Base-by-base conservation (phyloP, 2,329 filamentous ascomycete genomes). In the Tothia fuscella region DNA sequence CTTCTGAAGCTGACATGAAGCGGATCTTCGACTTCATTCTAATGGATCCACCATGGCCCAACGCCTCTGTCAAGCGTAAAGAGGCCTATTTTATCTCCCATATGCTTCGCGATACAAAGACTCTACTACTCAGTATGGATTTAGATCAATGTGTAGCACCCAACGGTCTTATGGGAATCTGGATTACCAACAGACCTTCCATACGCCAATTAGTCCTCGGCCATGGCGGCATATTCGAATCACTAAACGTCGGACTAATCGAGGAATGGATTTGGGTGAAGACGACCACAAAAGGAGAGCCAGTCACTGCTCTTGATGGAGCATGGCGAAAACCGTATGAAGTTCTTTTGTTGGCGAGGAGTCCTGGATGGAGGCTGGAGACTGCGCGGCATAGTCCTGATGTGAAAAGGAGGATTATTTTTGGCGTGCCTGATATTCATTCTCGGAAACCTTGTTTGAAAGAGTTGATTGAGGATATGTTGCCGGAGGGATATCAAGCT, bases 241-340 rank as follows among this genome's bases (percentile, higher is more conserved):
- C 65, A 25, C 86, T 80, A 80, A 78, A 75, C 19, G 60, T 89
- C 0, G 68, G 78, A 39, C 54, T 75, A 9, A 31, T 74, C 0
- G 74, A 78, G 37, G 80, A 88, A 54, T 89, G 83, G 82, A 68
- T 77, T 2, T 91, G 83, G 83, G 57, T 88, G 37, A 91, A 91
- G 57, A 69, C 81, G 9, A 84, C 83, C 0, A 57, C 58, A 0
- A 49, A 56, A 0, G 83, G 83, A 0, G 74, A 81, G 54, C 78
- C 81, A 0, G 66, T 87, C 21, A 73, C 72, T 45, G 58, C 69
- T 24, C 42, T 83, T 2, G 69, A 78, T 24, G 74, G 73, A 3
- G 46, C 58, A 2, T 83, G 78, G 78, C 70, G 82, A 48, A 86
- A 80, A 59, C 82, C 84, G 0, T 89, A 83, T 69, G 84, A 91